Evolutionary conservation across 2,329 filamentous ascomycete genomes (phyloP).

Genomic region (Hypoxylon sp.): DNA sequence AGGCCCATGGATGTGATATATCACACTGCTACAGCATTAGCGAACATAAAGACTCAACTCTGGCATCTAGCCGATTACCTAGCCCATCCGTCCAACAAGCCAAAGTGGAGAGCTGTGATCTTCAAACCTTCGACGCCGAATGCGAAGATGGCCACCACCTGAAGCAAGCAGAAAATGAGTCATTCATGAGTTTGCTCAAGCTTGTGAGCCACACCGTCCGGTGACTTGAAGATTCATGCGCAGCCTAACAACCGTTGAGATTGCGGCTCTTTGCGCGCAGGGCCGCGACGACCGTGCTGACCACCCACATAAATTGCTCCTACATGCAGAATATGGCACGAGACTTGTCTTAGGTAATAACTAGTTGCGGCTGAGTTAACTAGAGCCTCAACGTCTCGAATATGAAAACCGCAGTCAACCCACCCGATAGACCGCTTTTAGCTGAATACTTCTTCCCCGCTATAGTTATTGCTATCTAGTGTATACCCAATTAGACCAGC

Average conservation of each 20-base stretch:
- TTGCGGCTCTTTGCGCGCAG: conserved; percentile 25
- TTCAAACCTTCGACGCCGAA: conserved; percentile 3
- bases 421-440: conserved; percentile 3
- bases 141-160: neutral
- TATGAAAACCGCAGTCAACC: neutral
- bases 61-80: conserved; percentile 11
- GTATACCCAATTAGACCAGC: conserved; percentile 3
- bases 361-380: conserved; percentile 11
- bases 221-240: conserved; percentile 19
- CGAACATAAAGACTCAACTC: conserved; percentile 2
- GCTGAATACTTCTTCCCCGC: conserved; percentile 4
- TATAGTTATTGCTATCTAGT: neutral
- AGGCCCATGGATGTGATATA: conserved; percentile 33
- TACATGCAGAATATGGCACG: conserved; percentile 32
- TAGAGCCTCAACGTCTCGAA: conserved; percentile 17
- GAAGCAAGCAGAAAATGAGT: neutral
- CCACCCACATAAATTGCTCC: conserved; percentile 20
- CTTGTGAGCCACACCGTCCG: neutral
- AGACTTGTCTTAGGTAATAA: conserved; percentile 32
- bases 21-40: conserved; percentile 15
- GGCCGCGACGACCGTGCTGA: conserved; percentile 20
- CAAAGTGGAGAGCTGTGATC: too few species aligned
- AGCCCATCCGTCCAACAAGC: neutral
- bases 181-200: conserved; percentile 4
- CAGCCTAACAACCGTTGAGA: conserved; percentile 14